Evolutionary conservation across 1,139 yeast species (phyloP), one percentile per base, ranked within the genome.

Genomic region (Sugiyamaella neomexicana): DNA sequence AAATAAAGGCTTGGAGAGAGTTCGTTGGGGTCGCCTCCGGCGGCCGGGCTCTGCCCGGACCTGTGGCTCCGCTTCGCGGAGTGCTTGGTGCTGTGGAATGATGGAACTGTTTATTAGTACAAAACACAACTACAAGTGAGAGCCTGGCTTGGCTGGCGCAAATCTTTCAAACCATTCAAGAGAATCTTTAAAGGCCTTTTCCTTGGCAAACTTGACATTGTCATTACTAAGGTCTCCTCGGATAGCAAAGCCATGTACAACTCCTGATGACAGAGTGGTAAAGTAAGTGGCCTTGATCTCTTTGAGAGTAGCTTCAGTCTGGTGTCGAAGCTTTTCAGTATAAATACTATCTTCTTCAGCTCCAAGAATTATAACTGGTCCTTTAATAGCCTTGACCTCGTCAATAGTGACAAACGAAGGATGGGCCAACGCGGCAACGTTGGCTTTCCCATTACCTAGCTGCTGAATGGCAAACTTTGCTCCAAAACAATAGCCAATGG

Each of bases 401-500:
- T 82, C 89, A 29, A 78, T 76, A 6, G 77, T 55, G 36, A 87
- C 84, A 57, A 83, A 77, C 1, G 95, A 84, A 13, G 97, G 96
- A 69, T 89, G 97, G 8, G 93, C 95, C 62, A 80, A 89, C 31
- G 77, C 86, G 57, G 82, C 65, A 29, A 81, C 69, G 16, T 71
- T 61, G 31, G 80, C 69, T 20, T 67, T 74, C 20, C 84, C 85
- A n/a, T 70, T 69, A 1, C 80, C 72, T 50, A 85, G 71, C 55
- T 83, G 77, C 56, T 78, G 81, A 48, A 85, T 66, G 27, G 79
- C 82, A 62, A 73, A 82, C 68, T 83, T 85, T 47, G 89, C 96
- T 65, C 97, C 97, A 62, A 77, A 89, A 73, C 97, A 89, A 75
- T 88, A 83, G 17, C 97, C 97, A 53, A 86, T 72, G 16, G 82